Conservation (phyloP, 2,329 filamentous ascomycete species). For the Cephalotrichum gorgonifer region DNA sequence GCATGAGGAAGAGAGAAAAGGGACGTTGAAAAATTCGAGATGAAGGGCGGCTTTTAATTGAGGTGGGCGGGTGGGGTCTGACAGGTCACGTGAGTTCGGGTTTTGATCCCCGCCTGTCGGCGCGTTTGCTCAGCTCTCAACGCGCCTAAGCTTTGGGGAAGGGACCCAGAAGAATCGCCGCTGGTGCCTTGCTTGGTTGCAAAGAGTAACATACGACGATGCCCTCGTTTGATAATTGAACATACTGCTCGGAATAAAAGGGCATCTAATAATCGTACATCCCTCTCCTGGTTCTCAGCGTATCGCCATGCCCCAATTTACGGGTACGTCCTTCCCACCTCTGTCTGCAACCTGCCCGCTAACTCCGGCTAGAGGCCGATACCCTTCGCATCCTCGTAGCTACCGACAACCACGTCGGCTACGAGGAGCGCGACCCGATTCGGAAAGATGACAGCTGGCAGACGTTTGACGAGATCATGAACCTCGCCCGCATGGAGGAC, state of each 20-base stretch:
- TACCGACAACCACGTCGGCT: constrained; percentile 97
- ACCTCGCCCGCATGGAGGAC: constrained; percentile 72
- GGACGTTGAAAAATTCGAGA: not conserved
- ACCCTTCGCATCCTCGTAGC: constrained; percentile 90
- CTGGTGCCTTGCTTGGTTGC: too few relatives aligned
- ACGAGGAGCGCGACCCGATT: constrained; percentile 83
- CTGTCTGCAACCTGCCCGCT: not conserved
- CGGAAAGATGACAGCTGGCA: constrained; percentile 97
- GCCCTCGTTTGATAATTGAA: not conserved
- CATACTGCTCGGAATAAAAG: not conserved
- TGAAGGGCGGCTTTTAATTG: not conserved
- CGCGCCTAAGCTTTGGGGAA: not conserved
- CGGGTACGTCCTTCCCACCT: not conserved
- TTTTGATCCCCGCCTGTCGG: not conserved
- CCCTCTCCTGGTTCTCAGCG: too few relatives aligned
- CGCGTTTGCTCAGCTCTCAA: not conserved
- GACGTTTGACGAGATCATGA: constrained; percentile 92
- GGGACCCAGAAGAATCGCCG: too few relatives aligned
- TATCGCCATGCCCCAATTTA: constrained; percentile 2
- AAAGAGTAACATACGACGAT: too few relatives aligned
- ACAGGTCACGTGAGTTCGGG: constrained; percentile 6
- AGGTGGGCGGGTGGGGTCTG: not conserved
- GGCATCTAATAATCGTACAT: too few relatives aligned
- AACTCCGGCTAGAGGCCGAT: constrained; percentile 44
- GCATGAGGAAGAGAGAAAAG: not conserved